These are phyloP conservation scores for Beauveria scarabaeidicola DNA, from an alignment of 2,329 filamentous ascomycete genomes.

Conservation along the genomic window DNA sequence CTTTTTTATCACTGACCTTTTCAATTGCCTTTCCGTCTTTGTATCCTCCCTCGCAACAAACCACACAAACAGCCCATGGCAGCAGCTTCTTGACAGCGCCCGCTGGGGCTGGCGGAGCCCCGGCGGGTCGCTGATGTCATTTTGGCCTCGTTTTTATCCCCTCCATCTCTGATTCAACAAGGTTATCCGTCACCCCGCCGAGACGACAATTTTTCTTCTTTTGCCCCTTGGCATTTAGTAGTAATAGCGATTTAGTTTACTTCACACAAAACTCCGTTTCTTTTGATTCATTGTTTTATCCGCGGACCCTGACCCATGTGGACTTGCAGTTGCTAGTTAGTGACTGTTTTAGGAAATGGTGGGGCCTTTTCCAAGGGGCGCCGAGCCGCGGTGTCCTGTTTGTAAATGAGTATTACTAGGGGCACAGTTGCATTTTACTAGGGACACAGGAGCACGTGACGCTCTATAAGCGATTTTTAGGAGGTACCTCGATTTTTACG, in stretches of 20 bases:
- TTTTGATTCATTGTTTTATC: too few relatives aligned
- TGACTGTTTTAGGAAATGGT: slow-evolving; percentile 3
- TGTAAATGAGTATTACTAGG: neutral
- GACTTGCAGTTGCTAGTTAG: slow-evolving; percentile 4
- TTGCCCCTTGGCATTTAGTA: neutral
- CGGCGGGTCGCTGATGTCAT: slow-evolving; percentile 10
- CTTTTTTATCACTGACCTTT: too few relatives aligned
- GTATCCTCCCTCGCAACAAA: too few relatives aligned
- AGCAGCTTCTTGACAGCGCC: neutral
- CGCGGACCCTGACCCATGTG: neutral
- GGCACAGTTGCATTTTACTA: too few relatives aligned
- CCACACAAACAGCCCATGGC: neutral
- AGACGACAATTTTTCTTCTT: neutral
- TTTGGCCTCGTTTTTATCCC: neutral
- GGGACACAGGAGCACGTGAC: too few relatives aligned
- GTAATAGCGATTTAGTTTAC: neutral
- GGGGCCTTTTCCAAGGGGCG: neutral
- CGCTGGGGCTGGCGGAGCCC: slow-evolving; percentile 1
- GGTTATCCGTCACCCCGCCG: neutral
- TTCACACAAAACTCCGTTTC: neutral
- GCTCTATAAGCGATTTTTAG: too few relatives aligned
- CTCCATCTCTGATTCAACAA: neutral
- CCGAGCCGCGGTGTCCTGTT: neutral
- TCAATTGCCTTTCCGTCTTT: too few relatives aligned
- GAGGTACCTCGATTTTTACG: too few relatives aligned